phyloP scores from a whole-genome alignment of 2,329 filamentous ascomycete species.

The Nemania sp. region DNA sequence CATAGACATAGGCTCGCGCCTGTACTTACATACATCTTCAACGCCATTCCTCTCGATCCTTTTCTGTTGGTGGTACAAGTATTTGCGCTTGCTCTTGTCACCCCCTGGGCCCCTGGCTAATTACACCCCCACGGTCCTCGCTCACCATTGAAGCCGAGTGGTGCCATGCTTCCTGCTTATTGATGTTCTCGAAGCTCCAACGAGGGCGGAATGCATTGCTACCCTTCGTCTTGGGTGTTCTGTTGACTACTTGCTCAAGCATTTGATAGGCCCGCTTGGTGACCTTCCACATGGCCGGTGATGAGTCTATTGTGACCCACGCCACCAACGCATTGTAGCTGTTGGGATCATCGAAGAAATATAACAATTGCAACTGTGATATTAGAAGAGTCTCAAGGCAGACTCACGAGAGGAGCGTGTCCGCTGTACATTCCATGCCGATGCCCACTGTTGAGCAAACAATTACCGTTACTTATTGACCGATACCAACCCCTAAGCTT shows the following conservation, averaged over 20 bases:
- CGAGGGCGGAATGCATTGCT: constrained; percentile 6
- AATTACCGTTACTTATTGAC: constrained; percentile 10
- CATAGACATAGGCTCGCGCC: background rate
- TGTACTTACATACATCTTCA: constrained; percentile 1
- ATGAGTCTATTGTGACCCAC: constrained; percentile 8
- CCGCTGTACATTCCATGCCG: constrained; percentile 14
- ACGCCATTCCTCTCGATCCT: constrained; percentile 9
- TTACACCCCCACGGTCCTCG: constrained; percentile 11
- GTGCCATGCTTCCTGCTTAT: background rate
- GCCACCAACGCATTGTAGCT: constrained; percentile 10
- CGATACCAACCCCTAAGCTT: constrained; percentile 11
- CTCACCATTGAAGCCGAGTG: constrained; percentile 6
- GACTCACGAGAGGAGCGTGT: constrained; percentile 13
- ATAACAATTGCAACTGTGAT: constrained; percentile 6
- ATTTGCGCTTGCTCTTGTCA: background rate
- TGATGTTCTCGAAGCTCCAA: constrained; percentile 13
- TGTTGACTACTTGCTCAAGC: constrained; percentile 16
- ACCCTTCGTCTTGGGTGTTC: constrained; percentile 1
- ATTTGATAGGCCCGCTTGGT: constrained; percentile 13
- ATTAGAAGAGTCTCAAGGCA: constrained; percentile 17
- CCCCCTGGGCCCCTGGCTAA: constrained; percentile 5
- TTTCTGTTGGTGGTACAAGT: constrained; percentile 9
- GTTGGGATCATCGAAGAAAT: constrained; percentile 14
- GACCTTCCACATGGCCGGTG: constrained; percentile 12
- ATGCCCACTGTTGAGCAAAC: constrained; percentile 16